These are phyloP conservation scores for Thelephora terrestris DNA, from an alignment of 1,284 basidiomycete species.

Conservation along the genomic window DNA sequence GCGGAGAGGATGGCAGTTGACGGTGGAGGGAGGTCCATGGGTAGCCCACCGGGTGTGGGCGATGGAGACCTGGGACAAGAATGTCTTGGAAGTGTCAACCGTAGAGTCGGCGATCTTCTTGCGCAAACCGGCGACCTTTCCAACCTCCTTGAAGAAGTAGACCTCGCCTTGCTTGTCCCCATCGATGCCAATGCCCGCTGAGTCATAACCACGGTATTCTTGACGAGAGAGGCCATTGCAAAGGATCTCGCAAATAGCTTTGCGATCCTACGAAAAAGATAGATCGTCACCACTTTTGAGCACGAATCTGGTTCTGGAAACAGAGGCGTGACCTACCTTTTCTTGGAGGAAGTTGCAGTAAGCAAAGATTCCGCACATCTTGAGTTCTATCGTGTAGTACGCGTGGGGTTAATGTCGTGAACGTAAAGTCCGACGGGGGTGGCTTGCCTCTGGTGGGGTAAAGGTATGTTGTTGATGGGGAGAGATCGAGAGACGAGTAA, in stretches of 20 bases:
- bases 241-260: conserved; percentile 87
- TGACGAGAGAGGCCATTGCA: conserved; percentile 89
- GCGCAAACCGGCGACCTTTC: conserved; percentile 92
- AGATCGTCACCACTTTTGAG: not conserved
- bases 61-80: conserved; percentile 88
- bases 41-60: conserved; percentile 99
- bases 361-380: conserved; percentile 91
- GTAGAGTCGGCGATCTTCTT: conserved; percentile 79
- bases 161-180: conserved; percentile 78
- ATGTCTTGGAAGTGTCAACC: conserved; percentile 76
- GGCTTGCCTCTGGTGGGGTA: too few relatives aligned
- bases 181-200: conserved; percentile 92
- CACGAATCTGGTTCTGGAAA: not conserved
- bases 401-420: too few relatives aligned
- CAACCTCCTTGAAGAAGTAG: conserved; percentile 95
- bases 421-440: too few relatives aligned
- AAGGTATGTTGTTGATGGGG: too few relatives aligned
- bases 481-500: too few relatives aligned
- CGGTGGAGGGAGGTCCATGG: conserved; percentile 83
- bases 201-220: conserved; percentile 98
- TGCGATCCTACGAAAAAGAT: conserved; percentile 62
- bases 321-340: conserved; percentile 49
- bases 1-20: conserved; percentile 95
- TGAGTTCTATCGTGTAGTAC: too few relatives aligned
- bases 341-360: conserved; percentile 92